These are phyloP conservation scores for Nicotiana noctiflora DNA, from an alignment of 257 asterid genomes.

Conservation along the genomic window DNA sequence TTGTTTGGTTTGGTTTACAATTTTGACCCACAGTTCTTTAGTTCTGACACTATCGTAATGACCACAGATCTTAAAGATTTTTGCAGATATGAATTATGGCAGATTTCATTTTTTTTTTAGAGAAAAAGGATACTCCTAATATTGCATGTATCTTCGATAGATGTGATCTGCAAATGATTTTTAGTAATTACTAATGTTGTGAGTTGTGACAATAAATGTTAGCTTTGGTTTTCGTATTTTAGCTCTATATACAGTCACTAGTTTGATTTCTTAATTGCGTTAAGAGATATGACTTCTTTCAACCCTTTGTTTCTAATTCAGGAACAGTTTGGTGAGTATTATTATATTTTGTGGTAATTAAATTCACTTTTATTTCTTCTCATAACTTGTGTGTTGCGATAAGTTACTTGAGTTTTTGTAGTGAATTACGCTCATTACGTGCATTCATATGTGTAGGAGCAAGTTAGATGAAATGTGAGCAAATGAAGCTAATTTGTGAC, in stretches of 20 bases:
- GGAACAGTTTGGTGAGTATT: too few relatives aligned
- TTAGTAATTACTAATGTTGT: neutral
- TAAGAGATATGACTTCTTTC: too few relatives aligned
- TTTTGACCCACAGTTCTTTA: neutral
- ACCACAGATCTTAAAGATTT: conserved; percentile 2
- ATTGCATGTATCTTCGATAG: neutral
- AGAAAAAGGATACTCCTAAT: neutral
- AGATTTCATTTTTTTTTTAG: neutral
- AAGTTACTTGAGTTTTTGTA: too few relatives aligned
- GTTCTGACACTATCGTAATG: conserved; percentile 4
- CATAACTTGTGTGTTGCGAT: too few relatives aligned
- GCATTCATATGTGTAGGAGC: too few relatives aligned
- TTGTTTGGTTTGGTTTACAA: conserved; percentile 1
- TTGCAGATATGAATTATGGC: neutral
- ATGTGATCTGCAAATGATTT: neutral
- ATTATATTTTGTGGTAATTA: too few relatives aligned
- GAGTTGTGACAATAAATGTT: neutral
- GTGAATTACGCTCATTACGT: too few relatives aligned
- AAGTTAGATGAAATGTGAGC: too few relatives aligned
- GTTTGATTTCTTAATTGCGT: neutral
- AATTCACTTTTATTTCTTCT: too few relatives aligned
- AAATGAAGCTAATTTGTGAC: too few relatives aligned
- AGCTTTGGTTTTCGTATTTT: neutral
- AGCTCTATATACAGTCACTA: neutral
- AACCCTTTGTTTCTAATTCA: too few relatives aligned